phyloP scores from a whole-genome alignment of 164 flowering plant genomes.

The Warburgia ugandensis region DNA sequence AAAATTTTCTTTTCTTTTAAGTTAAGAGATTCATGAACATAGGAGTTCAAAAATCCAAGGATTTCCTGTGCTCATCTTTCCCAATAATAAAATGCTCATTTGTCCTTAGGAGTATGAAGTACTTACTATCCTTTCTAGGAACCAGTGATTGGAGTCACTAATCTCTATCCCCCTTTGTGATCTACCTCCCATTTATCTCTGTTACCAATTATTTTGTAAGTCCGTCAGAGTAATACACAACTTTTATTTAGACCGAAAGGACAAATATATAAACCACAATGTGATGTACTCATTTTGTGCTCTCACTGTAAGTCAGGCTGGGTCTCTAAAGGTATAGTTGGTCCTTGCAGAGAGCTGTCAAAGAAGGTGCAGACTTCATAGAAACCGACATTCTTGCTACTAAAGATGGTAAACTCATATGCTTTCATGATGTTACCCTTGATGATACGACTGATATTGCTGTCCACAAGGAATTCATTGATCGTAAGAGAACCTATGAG shows the following conservation, averaged over 20 bases:
- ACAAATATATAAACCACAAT: no score
- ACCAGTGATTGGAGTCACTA: no score
- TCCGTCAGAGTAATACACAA: neutral
- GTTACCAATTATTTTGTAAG: neutral
- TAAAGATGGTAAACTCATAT: constrained; percentile 58
- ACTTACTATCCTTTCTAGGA: no score
- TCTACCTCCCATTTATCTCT: neutral
- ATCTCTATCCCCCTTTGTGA: neutral
- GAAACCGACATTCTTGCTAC: constrained; percentile 65
- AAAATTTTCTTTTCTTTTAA: no score
- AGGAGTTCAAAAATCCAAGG: no score
- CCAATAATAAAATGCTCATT: no score
- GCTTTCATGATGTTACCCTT: constrained; percentile 84
- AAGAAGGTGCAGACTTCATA: constrained; percentile 97
- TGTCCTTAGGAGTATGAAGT: no score
- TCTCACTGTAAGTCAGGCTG: neutral
- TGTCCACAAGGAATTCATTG: constrained; percentile 61
- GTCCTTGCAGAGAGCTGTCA: constrained; percentile 79
- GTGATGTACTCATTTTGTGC: neutral
- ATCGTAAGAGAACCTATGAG: constrained; percentile 78
- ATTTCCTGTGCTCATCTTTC: no score
- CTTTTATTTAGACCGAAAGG: neutral
- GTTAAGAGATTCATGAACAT: no score
- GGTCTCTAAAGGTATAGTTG: neutral
- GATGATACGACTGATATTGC: constrained; percentile 78